Evolutionary conservation across 2,329 filamentous ascomycete genomes (phyloP).

Genomic region (Sordariomycetes sp.): DNA sequence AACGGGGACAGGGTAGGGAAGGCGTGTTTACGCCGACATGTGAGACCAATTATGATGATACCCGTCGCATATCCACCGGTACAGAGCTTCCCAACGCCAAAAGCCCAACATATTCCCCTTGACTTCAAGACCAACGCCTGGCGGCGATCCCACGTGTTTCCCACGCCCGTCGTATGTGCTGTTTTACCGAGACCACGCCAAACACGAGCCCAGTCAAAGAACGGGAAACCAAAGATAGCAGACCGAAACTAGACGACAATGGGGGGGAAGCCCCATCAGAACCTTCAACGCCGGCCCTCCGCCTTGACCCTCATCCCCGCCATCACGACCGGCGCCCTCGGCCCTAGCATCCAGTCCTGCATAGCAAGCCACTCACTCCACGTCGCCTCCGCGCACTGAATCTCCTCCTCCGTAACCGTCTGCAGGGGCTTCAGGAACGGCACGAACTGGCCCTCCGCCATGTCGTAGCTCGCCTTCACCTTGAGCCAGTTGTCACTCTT

Average conservation of each 20-base stretch:
- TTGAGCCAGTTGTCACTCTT: conserved; percentile 85
- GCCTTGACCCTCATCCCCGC: neutral
- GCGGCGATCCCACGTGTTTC: neutral
- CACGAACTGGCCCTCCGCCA: conserved; percentile 66
- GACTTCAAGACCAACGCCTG: neutral
- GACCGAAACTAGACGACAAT: too few relatives aligned
- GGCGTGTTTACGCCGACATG: too few relatives aligned
- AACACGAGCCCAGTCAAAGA: neutral
- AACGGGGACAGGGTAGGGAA: too few relatives aligned
- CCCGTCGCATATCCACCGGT: too few relatives aligned
- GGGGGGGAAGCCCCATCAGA: neutral
- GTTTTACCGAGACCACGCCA: neutral
- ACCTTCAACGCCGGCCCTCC: neutral
- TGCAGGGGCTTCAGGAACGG: conserved; percentile 81
- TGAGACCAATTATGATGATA: too few relatives aligned
- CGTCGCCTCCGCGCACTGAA: conserved; percentile 64
- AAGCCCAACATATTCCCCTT: neutral
- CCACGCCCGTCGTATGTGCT: neutral
- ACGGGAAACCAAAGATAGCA: neutral
- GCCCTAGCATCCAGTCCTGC: conserved; percentile 98
- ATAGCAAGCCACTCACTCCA: conserved; percentile 96
- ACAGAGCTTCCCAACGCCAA: too few relatives aligned
- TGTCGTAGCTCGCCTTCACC: conserved; percentile 86
- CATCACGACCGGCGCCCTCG: conserved; percentile 41
- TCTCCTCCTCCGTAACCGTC: conserved; percentile 63